Percentiles rank a stretch among this genome's conserved stretches.
Evolutionary conservation across 345 rosid genomes (phyloP).

Genomic region (Microcos paniculata): DNA sequence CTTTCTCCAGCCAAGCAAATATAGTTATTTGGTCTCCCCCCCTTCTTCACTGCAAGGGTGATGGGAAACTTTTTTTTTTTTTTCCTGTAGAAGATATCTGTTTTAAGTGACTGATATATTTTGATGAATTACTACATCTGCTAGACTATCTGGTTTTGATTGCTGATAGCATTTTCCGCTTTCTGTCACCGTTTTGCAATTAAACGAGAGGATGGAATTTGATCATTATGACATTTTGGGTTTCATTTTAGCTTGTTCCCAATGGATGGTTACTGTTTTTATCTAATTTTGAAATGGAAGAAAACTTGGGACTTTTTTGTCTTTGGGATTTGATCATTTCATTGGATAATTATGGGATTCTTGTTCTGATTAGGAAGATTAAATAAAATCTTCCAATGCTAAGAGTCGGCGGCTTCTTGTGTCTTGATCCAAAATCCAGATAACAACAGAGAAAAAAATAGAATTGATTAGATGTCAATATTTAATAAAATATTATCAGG

Average conservation of each 20-base stretch:
- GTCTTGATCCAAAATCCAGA: no score
- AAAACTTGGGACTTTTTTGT: not conserved
- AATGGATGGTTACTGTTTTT: no score
- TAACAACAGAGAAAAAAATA: no score
- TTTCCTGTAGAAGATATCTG: conserved; percentile 15
- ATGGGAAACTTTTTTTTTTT: conserved; percentile 11
- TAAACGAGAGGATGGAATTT: not conserved
- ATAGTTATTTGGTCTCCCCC: not conserved
- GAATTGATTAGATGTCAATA: no score
- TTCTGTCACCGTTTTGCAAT: not conserved
- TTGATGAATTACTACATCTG: not conserved
- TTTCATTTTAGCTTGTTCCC: no score
- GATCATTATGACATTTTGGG: not conserved
- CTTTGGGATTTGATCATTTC: not conserved
- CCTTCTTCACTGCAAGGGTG: conserved; percentile 11
- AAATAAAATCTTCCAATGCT: not conserved
- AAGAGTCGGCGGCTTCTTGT: no score
- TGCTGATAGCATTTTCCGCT: not conserved
- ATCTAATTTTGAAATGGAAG: not conserved
- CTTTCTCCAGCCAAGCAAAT: conserved; percentile 24
- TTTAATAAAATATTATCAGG: no score
- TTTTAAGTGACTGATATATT: not conserved
- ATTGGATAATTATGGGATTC: no score
- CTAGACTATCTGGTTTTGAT: not conserved
- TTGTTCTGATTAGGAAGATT: no score